Evolutionary conservation across 345 rosid species (phyloP).

Genomic region (Arabis alpina): DNA sequence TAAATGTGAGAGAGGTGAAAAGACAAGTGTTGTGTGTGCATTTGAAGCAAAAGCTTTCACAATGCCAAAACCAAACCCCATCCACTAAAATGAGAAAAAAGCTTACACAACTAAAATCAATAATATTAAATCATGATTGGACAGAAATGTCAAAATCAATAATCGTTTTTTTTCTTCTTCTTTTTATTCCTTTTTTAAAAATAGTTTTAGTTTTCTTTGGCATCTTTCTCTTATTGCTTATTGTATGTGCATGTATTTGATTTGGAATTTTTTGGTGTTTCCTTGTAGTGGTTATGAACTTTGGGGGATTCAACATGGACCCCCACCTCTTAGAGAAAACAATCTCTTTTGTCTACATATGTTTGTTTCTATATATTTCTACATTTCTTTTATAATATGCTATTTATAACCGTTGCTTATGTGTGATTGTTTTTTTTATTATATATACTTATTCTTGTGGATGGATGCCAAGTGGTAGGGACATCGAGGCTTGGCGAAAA

Average conservation of each 20-base stretch:
- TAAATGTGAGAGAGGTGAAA: slow-evolving; percentile 35
- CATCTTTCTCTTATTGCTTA: slow-evolving; percentile 29
- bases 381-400: slow-evolving; percentile 12
- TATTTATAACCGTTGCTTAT: slow-evolving; percentile 26
- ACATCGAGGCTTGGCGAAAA: slow-evolving; percentile 22
- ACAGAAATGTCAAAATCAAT: slow-evolving; percentile 42
- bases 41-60: slow-evolving; percentile 37
- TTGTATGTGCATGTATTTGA: slow-evolving; percentile 37
- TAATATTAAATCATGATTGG: slow-evolving; percentile 36
- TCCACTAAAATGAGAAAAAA: slow-evolving; percentile 37
- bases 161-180: neutral
- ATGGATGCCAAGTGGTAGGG: slow-evolving; percentile 48
- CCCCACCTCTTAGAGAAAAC: slow-evolving; percentile 37
- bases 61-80: slow-evolving; percentile 36
- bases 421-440: slow-evolving; percentile 29
- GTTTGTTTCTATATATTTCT: slow-evolving; percentile 38
- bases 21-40: slow-evolving; percentile 46
- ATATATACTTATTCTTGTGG: slow-evolving; percentile 29
- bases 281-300: slow-evolving; percentile 39
- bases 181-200: neutral
- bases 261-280: slow-evolving; percentile 37
- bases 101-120: slow-evolving; percentile 32
- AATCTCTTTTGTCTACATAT: slow-evolving; percentile 42
- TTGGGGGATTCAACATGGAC: slow-evolving; percentile 41
- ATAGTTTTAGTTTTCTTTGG: slow-evolving; percentile 37